phyloP scores from a whole-genome alignment of 163 green algal species.

The Coccomyxa subellipsoidea region DNA sequence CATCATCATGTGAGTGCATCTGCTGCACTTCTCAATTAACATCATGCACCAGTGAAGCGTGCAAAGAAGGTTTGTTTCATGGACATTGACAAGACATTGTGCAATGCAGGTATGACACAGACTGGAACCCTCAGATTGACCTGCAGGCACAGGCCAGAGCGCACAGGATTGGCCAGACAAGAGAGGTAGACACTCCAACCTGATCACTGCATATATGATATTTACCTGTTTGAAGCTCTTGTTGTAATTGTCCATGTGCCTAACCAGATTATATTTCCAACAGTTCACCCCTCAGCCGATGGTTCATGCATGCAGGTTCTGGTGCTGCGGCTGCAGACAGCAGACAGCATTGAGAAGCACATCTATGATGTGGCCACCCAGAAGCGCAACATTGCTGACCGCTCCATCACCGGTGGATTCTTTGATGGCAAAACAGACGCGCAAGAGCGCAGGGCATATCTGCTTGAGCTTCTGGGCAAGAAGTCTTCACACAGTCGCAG shows the following conservation, averaged over 20 bases:
- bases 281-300: too few species aligned
- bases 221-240: neutral
- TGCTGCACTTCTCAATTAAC: too few species aligned
- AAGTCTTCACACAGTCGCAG: neutral
- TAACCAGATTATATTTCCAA: too few species aligned
- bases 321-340: constrained; percentile 74
- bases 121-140: constrained; percentile 65
- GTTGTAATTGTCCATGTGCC: too few species aligned
- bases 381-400: constrained; percentile 76
- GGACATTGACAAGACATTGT: too few species aligned
- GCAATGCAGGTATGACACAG: constrained; percentile 16
- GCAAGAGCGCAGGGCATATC: constrained; percentile 60
- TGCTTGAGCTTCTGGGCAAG: constrained; percentile 52
- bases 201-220: neutral
- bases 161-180: constrained; percentile 68
- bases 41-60: too few species aligned
- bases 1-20: constrained; percentile 70
- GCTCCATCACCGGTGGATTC: constrained; percentile 86
- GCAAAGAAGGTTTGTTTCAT: too few species aligned
- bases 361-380: constrained; percentile 43
- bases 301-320: constrained; percentile 61
- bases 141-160: constrained; percentile 64
- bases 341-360: constrained; percentile 61
- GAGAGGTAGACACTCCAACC: constrained; percentile 2
- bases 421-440: constrained; percentile 84